phyloP scores from a whole-genome alignment of 257 asterid genomes.

The Gentiana dahurica region DNA sequence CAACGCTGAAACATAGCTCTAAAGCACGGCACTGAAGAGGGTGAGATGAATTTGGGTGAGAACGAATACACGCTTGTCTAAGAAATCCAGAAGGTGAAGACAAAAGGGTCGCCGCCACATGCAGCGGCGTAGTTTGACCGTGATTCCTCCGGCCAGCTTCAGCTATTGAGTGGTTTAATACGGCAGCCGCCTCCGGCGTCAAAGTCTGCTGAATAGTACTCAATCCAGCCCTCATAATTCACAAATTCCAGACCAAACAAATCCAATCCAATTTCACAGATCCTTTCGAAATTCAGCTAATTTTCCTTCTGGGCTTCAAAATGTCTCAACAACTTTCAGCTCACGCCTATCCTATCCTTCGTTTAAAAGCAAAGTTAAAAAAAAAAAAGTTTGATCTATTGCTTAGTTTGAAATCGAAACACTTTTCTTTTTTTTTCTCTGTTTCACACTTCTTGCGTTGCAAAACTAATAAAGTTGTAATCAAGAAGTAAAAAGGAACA shows the following conservation, averaged over 20 bases:
- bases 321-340: neutral
- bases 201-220: constrained; percentile 83
- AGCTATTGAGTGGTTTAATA: constrained; percentile 69
- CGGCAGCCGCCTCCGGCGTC: constrained; percentile 73
- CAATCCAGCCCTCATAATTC: constrained; percentile 77
- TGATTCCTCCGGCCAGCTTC: constrained; percentile 82
- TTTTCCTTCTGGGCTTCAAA: constrained; percentile 1
- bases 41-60: constrained; percentile 89
- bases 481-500: constrained; percentile 40
- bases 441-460: neutral
- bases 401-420: constrained; percentile 1
- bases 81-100: constrained; percentile 68
- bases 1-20: constrained; percentile 87
- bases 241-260: constrained; percentile 1
- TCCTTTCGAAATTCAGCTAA: neutral
- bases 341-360: neutral
- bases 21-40: constrained; percentile 94
- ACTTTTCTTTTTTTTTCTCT: neutral
- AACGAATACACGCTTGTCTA: constrained; percentile 80
- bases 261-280: neutral
- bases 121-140: constrained; percentile 91
- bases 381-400: too few species aligned
- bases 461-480: constrained; percentile 3
- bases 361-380: neutral
- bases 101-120: constrained; percentile 87